phyloP scores from a whole-genome alignment of 805 yeast genomes.

The Pichia deserticola region DNA sequence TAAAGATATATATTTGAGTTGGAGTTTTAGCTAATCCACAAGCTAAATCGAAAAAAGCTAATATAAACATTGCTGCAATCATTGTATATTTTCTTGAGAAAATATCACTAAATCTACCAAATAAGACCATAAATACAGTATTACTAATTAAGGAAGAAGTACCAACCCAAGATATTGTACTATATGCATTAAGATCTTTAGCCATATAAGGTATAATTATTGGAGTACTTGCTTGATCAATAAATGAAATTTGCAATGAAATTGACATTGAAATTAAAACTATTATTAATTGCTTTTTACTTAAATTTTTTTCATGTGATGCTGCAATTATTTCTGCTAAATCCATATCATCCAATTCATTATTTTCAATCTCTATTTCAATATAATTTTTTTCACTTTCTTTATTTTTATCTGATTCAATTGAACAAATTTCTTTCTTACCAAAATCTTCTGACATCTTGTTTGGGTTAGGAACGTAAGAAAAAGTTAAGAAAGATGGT shows the following conservation, averaged over 20 bases:
- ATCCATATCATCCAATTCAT: background rate
- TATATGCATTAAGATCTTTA: background rate
- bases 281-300: background rate
- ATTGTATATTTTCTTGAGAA: slow-evolving; percentile 44
- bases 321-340: background rate
- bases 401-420: background rate
- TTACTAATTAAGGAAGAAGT: slow-evolving; percentile 45
- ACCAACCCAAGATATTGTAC: slow-evolving; percentile 48
- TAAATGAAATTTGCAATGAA: background rate
- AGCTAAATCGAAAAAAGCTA: slow-evolving; percentile 39
- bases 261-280: background rate
- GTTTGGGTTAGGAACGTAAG: too few species aligned
- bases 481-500: too few species aligned
- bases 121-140: slow-evolving; percentile 43
- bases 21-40: slow-evolving; percentile 46
- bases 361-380: background rate
- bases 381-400: background rate
- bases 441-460: too few species aligned
- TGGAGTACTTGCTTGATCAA: background rate
- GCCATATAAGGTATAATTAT: background rate
- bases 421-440: too few species aligned
- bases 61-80: slow-evolving; percentile 31
- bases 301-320: background rate
- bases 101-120: slow-evolving; percentile 50
- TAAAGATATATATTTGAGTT: slow-evolving; percentile 40